Conservation (phyloP, 495 filamentous ascomycete species). For the Penicillium alfredii region DNA sequence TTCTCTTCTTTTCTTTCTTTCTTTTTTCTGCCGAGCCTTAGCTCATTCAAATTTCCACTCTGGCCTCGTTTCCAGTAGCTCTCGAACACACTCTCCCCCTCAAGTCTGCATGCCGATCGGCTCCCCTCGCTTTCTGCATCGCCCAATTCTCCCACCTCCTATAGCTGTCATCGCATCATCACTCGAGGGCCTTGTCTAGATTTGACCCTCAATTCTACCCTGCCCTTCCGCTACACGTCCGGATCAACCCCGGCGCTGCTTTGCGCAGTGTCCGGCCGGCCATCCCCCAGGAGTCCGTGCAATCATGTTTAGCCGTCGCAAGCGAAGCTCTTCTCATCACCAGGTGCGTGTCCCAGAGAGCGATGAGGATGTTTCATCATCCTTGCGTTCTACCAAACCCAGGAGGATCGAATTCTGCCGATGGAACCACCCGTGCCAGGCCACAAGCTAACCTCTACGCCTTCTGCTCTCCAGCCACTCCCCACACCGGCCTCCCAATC, state of each 20-base stretch:
- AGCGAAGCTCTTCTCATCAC: constrained; percentile 42
- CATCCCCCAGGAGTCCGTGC: constrained; percentile 7
- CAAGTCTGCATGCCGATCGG: too few species aligned
- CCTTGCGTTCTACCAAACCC: too few species aligned
- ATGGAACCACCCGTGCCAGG: not conserved
- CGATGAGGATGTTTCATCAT: too few species aligned
- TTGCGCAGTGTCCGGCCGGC: constrained; percentile 24
- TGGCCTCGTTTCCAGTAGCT: not conserved
- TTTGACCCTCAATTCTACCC: constrained; percentile 6
- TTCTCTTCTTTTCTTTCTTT: not conserved
- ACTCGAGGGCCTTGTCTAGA: too few species aligned
- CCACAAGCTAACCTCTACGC: constrained; percentile 10
- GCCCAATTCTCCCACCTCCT: constrained; percentile 8
- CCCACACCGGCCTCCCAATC: constrained; percentile 58
- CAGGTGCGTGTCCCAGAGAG: constrained; percentile 48
- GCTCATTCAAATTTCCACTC: too few species aligned
- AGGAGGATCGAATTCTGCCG: too few species aligned
- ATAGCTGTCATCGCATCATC: too few species aligned
- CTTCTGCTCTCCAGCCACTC: constrained; percentile 39
- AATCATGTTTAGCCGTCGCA: constrained; percentile 50
- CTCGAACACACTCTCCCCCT: not conserved
- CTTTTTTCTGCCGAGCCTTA: too few species aligned
- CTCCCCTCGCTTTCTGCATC: too few species aligned
- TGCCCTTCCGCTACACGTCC: constrained; percentile 11
- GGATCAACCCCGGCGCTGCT: constrained; percentile 25